Base-by-base conservation (phyloP, 2,329 filamentous ascomycete genomes). In the Lachnellula cervina region DNA sequence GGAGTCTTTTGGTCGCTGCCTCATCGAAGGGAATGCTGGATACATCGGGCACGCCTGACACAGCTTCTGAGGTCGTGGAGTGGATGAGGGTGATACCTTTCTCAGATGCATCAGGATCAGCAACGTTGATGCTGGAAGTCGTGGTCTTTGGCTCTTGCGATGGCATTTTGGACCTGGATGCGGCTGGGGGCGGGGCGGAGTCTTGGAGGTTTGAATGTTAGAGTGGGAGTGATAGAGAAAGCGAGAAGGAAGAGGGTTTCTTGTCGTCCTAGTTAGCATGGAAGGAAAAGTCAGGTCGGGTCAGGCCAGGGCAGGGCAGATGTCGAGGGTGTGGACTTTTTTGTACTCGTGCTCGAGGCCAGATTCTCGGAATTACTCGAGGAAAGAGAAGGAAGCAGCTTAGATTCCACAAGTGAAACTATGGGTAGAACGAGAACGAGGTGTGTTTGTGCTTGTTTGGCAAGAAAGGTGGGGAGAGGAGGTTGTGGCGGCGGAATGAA, bases 1-100 rank as follows among this genome's bases (percentile, higher is more conserved):
- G 38, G 23, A 68, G 59, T 16, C 55, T 62, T 42, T 63, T 64
- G 0, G 54, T 63, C 4, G 57, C 57, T n/a, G 52, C 52, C 9
- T 55, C 43, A 38, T 60, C 60, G 44, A 64, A 66, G 7, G 16
- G 34, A 17, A 23, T n/a, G 8, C 21, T 23, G 40, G 40, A 17
- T 50, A 21, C 45, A 48, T 34, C 2, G 19, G 19, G 9, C 9
- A 44, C 23, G 8, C 28, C 28, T 8, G 23, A 23, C 23, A 23
- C 17, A 50, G 19, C 17, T 21, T 50, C 48, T 14, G 17, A 40
- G 17, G 34, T 38, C 3, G 23, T 21, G 34, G 48, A 50, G 25
- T n/a, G 19, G 14, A 35, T 8, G 13, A 21, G 34, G 16, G 5
- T 35, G 16, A 38, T n/a, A n/a, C 34, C 25, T 34, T 50, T 50